Evolutionary conservation across 1,284 basidiomycete genomes (phyloP), one percentile per base, ranked within the genome.

Genomic region (Irpex rosettiformis): DNA sequence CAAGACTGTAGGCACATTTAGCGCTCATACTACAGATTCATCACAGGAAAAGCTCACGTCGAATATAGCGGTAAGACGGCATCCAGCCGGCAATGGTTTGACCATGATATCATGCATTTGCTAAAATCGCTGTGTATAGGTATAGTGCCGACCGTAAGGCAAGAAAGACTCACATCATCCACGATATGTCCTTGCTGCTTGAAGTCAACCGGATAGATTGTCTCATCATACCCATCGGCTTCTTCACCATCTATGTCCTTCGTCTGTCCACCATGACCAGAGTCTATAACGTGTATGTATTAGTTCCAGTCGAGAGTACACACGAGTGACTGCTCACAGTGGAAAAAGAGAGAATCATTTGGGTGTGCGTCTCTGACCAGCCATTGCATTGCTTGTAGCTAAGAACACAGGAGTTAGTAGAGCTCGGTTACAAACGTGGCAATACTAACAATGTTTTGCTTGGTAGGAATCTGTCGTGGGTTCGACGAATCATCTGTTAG

Each of bases 291-390:
- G 3, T 16, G n/a, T 6, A 22, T 6, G 30, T 58, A 11, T 48
- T 45, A 24, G 16, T 28, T 28, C 3, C 16, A 22, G 8, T 7
- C 21, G 10, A 5, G 3, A 16, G 47, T 16, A 7, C n/a, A 10
- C 21, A 37, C 7, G 24, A 47, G 21, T 45, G 42, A 53, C 18
- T 37, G 62, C 86, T 58, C 64, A 92, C 92, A 96, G 68, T 96
- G 94, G 81, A 96, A 94, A 79, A 96, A 96, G 40, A 96, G 76
- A 0, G 93, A 88, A 67, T 96, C 94, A 65, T 96, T 88, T 2
- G 91, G 86, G 51, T 77, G 73, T 13, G 94, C 94, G 64, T 80
- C 88, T 7, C 73, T 74, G 11, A 95, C 91, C n/a, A 97, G 83
- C 94, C 95, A 97, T 62, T 86, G 81, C 91, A 96, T 95, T 1